Base-by-base conservation (phyloP, 441 rosid species). In the Erysimum pusillum region DNA sequence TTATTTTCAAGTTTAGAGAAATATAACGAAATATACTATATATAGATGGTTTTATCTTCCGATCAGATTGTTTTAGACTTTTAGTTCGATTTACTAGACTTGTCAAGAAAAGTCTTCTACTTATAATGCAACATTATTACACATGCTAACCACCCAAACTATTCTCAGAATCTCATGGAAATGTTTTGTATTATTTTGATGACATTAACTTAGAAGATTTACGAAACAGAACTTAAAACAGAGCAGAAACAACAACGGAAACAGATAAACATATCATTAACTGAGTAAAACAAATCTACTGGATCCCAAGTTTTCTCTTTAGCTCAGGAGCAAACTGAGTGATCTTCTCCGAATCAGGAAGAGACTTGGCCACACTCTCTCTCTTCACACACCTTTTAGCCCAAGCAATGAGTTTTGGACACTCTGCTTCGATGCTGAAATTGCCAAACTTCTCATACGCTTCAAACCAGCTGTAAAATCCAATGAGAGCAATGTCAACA, bases 401-500 rank as follows among this genome's bases (percentile, higher is more conserved):
- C 81, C 81, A 72, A 6, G 20, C 59, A 11, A 53, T 66, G 38
- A 78, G 11, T 39, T 42, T 44, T 2, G 74, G 52, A 38, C 74
- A 72, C 53, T 72, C 65, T 1, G 60, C 15, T 70, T 83, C 84
- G 10, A 59, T 60, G 52, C 79, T 78, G 28, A 83, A 52, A 41
- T 71, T 38, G 2, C 77, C 76, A 41, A 18, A 72, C 62, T 66
- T 67, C 46, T 78, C 64, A 20, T 73, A 78, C 1, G n/a, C 52
- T 5, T n/a, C 46, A 48, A 78, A 78, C 81, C 78, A 78, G 18
- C 74, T 15, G 66, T 78, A 52, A 35, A 60, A 78, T 15, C 65
- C 70, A 20, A 61, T 54, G 15, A 73, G 67, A 35, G 74, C 56
- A 31, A 78, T 58, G 18, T 78, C 81, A 42, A 78, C 74, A 46